These are phyloP conservation scores for Phytophthora fragariae DNA, from an alignment of 352 stramenopile species.

Conservation along the genomic window DNA sequence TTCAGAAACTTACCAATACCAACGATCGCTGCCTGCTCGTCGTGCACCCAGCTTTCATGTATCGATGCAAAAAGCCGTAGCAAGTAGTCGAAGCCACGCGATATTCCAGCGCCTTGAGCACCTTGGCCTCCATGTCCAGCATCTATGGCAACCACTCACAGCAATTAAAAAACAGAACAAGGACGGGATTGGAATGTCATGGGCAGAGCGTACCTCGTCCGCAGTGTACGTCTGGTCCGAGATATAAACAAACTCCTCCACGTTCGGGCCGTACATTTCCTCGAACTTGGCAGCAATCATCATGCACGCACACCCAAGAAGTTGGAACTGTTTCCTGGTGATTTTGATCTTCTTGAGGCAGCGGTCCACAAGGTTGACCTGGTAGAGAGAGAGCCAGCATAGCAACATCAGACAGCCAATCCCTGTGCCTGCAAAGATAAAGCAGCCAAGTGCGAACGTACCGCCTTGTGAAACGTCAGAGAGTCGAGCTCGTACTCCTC, in stretches of 20 bases:
- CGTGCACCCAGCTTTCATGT: conserved; percentile 60
- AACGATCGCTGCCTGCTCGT: conserved; percentile 66
- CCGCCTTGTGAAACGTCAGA: conserved; percentile 85
- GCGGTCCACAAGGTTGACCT: conserved; percentile 87
- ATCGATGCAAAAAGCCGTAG: conserved; percentile 77
- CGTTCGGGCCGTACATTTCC: conserved; percentile 95
- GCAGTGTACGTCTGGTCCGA: conserved; percentile 96
- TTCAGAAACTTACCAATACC: conserved; percentile 71
- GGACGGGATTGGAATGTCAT: not conserved
- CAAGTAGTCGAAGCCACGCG: conserved; percentile 80
- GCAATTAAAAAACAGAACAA: conserved; percentile 11
- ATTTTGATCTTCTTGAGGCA: conserved; percentile 88
- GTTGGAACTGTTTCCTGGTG: conserved; percentile 93
- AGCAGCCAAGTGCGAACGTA: conserved; percentile 27
- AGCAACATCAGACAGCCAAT: not conserved
- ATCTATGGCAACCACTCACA: conserved; percentile 48
- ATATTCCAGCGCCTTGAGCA: conserved; percentile 80
- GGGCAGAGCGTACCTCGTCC: conserved; percentile 57
- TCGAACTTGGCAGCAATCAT: conserved; percentile 98
- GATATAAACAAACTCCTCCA: conserved; percentile 98
- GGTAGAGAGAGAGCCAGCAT: not conserved
- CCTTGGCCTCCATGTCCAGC: conserved; percentile 84
- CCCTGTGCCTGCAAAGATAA: not conserved
- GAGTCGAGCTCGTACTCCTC: conserved; percentile 88
- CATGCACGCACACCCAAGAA: conserved; percentile 96